A percentile compares a stretch with the other conserved stretches of the same genome.
Evolutionary conservation across 1,139 yeast species (phyloP).

Genomic region (Casaregolazyma lundiana): DNA sequence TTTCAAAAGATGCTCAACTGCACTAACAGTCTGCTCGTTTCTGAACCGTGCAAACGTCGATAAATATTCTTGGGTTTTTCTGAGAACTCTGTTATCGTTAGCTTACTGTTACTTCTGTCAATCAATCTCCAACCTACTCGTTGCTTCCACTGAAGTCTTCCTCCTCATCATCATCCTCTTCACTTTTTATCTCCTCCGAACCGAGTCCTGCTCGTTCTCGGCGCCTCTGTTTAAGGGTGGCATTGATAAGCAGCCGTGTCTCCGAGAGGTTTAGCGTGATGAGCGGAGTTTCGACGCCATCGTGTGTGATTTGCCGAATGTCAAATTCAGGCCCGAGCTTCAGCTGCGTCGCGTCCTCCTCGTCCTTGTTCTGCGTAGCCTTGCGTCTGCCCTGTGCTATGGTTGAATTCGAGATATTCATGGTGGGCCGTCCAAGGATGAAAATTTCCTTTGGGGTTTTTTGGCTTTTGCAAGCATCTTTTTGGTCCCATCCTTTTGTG

Average conservation of each 20-base stretch:
- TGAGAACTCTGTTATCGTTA: slow-evolving; percentile 51
- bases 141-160: slow-evolving; percentile 38
- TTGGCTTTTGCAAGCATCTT: background rate
- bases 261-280: slow-evolving; percentile 85
- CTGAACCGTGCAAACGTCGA: slow-evolving; percentile 84
- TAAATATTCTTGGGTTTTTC: slow-evolving; percentile 85
- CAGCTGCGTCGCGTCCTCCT: slow-evolving; percentile 83
- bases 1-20: slow-evolving; percentile 82
- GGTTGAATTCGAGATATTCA: slow-evolving; percentile 90
- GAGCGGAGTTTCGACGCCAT: slow-evolving; percentile 70
- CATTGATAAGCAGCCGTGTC: slow-evolving; percentile 83
- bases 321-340: slow-evolving; percentile 93
- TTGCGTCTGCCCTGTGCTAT: slow-evolving; percentile 77
- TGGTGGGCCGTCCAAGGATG: slow-evolving; percentile 25
- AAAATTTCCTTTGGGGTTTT: background rate
- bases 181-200: slow-evolving; percentile 34
- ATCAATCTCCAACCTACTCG: slow-evolving; percentile 34
- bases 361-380: slow-evolving; percentile 58
- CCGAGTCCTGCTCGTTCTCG: slow-evolving; percentile 43
- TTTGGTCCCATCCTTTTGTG: background rate
- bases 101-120: background rate
- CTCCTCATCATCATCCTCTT: slow-evolving; percentile 35
- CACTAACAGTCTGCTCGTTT: slow-evolving; percentile 87
- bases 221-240: slow-evolving; percentile 79
- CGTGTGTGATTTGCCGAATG: slow-evolving; percentile 70